These are phyloP conservation scores for Cornus kousa DNA, from an alignment of 148 eudicot genomes.

Conservation along the genomic window DNA sequence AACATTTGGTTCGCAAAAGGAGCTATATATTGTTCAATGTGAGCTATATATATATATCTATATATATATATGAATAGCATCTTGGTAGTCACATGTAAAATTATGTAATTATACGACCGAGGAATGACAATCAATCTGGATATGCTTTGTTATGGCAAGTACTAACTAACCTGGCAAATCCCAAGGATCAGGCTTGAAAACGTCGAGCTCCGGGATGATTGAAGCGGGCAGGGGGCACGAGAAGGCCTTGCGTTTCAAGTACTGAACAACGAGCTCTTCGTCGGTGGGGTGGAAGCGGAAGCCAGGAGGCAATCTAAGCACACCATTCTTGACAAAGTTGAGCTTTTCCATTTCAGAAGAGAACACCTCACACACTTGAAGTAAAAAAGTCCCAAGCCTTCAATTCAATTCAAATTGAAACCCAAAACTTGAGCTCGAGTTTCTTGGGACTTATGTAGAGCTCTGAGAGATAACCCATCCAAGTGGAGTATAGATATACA, in stretches of 20 bases:
- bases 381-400: no score
- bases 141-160: no score
- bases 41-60: background rate
- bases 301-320: slow-evolving; percentile 28
- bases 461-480: background rate
- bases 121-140: no score
- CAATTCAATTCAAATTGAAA: no score
- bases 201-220: slow-evolving; percentile 29
- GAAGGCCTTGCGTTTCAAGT: slow-evolving; percentile 26
- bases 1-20: no score
- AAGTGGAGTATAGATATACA: background rate
- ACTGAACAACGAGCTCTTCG: slow-evolving; percentile 34
- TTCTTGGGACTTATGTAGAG: background rate
- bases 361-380: background rate
- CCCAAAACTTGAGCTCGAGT: background rate
- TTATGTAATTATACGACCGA: no score
- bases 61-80: background rate
- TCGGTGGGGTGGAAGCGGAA: slow-evolving; percentile 33
- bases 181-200: slow-evolving; percentile 24
- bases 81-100: background rate
- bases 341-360: slow-evolving; percentile 18
- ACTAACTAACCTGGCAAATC: slow-evolving; percentile 23
- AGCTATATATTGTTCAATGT: background rate
- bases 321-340: slow-evolving; percentile 30
- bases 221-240: slow-evolving; percentile 31